These are phyloP conservation scores for Blastocystis sp. DNA, from an alignment of 352 stramenopile genomes.

Conservation along the genomic window DNA sequence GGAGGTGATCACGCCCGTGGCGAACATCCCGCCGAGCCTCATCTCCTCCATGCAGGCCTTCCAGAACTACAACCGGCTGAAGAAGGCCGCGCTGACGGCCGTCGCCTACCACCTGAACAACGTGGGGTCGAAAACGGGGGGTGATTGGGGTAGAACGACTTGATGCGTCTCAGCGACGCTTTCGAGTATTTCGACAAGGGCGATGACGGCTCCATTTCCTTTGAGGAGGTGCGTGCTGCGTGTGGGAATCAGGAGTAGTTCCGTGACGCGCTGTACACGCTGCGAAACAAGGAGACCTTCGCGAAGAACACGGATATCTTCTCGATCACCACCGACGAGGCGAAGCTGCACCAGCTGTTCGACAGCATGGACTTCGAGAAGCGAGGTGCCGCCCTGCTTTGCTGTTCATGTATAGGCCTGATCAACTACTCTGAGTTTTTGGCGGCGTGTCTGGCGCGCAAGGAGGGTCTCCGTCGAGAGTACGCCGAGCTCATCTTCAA, in stretches of 20 bases:
- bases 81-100: conserved; percentile 55
- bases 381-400: background rate
- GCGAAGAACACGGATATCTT: conserved; percentile 56
- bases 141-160: conserved; percentile 47
- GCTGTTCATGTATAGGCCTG: background rate
- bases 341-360: conserved; percentile 54
- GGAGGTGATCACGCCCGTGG: conserved; percentile 15
- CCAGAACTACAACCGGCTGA: conserved; percentile 58
- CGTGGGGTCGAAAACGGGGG: background rate
- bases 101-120: conserved; percentile 66
- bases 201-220: conserved; percentile 59
- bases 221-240: conserved; percentile 34
- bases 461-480: conserved; percentile 39
- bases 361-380: conserved; percentile 51
- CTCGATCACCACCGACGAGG: conserved; percentile 47
- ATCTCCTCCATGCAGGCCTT: conserved; percentile 43
- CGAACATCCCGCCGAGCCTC: conserved; percentile 69
- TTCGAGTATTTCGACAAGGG: conserved; percentile 65
- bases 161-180: conserved; percentile 49
- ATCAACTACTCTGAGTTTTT: conserved; percentile 68
- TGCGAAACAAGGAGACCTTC: conserved; percentile 51
- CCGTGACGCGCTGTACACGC: conserved; percentile 44
- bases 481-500: conserved; percentile 67
- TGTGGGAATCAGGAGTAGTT: background rate
- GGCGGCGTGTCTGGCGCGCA: conserved; percentile 45